phyloP scores from a whole-genome alignment of 164 flowering plant genomes.

The Kingdonia uniflora region DNA sequence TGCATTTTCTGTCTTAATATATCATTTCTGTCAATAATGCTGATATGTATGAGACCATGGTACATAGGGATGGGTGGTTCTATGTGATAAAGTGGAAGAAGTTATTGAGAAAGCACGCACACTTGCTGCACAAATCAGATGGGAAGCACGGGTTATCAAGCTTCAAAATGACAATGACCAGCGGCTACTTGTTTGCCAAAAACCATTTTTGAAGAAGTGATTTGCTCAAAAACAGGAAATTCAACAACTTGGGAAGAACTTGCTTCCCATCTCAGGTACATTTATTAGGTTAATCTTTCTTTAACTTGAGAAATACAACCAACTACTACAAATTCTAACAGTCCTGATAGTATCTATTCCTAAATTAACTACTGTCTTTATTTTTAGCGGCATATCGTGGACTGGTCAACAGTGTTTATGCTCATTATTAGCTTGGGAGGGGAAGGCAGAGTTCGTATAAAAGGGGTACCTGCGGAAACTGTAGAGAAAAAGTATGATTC shows the following conservation, averaged over 20 bases:
- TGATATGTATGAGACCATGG: conserved; percentile 2
- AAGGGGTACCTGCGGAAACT: too few relatives aligned
- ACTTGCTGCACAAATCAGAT: conserved; percentile 59
- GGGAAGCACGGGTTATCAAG: conserved; percentile 95
- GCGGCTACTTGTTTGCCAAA: conserved; percentile 88
- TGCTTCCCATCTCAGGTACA: conserved; percentile 4
- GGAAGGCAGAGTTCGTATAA: too few relatives aligned
- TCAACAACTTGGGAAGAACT: conserved; percentile 1
- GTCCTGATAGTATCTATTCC: too few relatives aligned
- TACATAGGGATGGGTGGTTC: conserved; percentile 81
- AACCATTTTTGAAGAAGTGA: conserved; percentile 83
- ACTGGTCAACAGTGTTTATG: too few relatives aligned
- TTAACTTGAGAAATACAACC: not conserved
- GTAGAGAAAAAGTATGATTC: too few relatives aligned
- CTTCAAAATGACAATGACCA: conserved; percentile 80
- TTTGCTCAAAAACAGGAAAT: conserved; percentile 1
- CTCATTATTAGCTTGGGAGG: too few relatives aligned
- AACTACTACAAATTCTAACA: too few relatives aligned
- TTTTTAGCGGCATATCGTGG: too few relatives aligned
- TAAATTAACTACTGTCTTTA: too few relatives aligned
- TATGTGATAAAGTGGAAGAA: conserved; percentile 60
- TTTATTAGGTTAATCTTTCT: not conserved
- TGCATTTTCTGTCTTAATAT: not conserved
- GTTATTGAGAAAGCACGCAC: conserved; percentile 65
- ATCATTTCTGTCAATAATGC: conserved; percentile 1